phyloP scores from a whole-genome alignment of 345 rosid species.

The Citrus trifoliata region DNA sequence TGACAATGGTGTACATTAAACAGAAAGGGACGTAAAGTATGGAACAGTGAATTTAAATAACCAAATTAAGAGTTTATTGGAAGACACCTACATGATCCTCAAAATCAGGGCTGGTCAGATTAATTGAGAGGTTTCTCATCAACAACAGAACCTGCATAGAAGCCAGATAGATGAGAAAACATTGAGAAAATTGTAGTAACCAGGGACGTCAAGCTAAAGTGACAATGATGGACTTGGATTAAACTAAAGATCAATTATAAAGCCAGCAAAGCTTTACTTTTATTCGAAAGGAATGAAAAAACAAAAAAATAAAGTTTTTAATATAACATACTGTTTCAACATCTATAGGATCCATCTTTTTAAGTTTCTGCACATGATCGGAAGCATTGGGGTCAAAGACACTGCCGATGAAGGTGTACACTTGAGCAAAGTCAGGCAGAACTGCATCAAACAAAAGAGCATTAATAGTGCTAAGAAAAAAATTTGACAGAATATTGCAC shows the following conservation, averaged over 20 bases:
- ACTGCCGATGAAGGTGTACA: constrained; percentile 82
- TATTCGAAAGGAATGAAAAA: constrained; percentile 1
- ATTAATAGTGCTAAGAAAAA: background rate
- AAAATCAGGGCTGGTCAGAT: constrained; percentile 79
- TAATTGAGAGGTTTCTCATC: constrained; percentile 94
- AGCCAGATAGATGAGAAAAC: constrained; percentile 16
- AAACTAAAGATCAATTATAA: background rate
- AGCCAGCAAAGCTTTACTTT: background rate
- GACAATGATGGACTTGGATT: background rate
- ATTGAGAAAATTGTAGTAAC: background rate
- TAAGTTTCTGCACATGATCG: constrained; percentile 77
- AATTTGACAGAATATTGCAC: background rate
- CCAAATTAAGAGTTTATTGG: constrained; percentile 3
- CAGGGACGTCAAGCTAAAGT: background rate
- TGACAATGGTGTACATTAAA: background rate
- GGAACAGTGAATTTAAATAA: background rate
- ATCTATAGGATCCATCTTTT: constrained; percentile 87
- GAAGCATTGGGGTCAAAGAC: constrained; percentile 70
- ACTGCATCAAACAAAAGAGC: constrained; percentile 46
- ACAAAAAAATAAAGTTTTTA: background rate
- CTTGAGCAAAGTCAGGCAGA: constrained; percentile 82
- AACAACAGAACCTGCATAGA: constrained; percentile 64
- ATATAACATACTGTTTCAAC: constrained; percentile 70
- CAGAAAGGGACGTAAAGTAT: background rate
- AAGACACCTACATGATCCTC: constrained; percentile 82